Conservation (phyloP, 495 filamentous ascomycete genomes). For the Emericellopsis terricola region DNA sequence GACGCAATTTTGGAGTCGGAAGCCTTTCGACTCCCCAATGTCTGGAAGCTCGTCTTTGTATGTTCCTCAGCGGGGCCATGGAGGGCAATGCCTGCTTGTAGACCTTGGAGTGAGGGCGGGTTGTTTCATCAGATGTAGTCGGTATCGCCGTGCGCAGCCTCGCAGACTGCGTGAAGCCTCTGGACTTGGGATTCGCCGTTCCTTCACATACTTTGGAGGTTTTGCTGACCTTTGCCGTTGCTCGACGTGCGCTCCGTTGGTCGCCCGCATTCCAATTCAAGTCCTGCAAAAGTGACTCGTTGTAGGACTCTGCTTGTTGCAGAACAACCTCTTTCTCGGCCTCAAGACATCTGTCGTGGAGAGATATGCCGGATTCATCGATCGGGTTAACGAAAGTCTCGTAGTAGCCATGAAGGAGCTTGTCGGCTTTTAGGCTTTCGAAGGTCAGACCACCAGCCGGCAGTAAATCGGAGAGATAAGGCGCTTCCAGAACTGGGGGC, state of each 20-base stretch:
- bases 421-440: constrained; percentile 31
- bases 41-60: too few relatives aligned
- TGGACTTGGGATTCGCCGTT: too few relatives aligned
- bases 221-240: neutral
- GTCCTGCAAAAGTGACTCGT: constrained; percentile 36
- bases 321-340: constrained; percentile 33
- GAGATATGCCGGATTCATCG: constrained; percentile 47
- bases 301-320: constrained; percentile 38
- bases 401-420: constrained; percentile 51
- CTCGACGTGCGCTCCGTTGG: neutral
- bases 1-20: too few relatives aligned
- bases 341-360: constrained; percentile 39
- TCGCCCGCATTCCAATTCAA: constrained; percentile 25
- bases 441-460: constrained; percentile 35
- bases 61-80: too few relatives aligned
- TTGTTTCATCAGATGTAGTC: too few relatives aligned
- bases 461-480: constrained; percentile 63
- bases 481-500: constrained; percentile 36
- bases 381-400: constrained; percentile 46
- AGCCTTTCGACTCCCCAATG: too few relatives aligned
- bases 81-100: too few relatives aligned
- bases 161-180: too few relatives aligned
- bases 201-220: too few relatives aligned
- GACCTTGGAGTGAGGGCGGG: too few relatives aligned
- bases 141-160: too few relatives aligned